These are phyloP conservation scores for Akanthomyces muscarius DNA, from an alignment of 2,329 filamentous ascomycete genomes.

Conservation along the genomic window DNA sequence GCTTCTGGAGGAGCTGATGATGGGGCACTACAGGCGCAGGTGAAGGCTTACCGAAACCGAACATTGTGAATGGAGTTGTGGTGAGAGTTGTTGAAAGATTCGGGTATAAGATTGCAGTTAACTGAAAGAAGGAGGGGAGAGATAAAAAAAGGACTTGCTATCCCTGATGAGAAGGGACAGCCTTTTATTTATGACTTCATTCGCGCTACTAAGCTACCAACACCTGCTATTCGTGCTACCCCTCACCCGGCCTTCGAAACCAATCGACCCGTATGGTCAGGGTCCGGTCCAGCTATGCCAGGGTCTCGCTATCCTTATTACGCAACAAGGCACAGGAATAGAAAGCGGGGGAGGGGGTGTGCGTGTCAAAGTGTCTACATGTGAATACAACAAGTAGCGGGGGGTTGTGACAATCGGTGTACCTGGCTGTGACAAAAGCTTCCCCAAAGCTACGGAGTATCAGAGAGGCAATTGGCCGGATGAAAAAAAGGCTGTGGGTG, in stretches of 20 bases:
- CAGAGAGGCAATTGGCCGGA: background rate
- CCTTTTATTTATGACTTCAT: constrained; percentile 6
- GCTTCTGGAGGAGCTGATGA: background rate
- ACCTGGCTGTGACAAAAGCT: background rate
- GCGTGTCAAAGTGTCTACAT: background rate
- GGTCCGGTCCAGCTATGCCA: constrained; percentile 2
- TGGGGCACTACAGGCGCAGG: background rate
- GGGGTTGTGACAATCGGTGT: background rate
- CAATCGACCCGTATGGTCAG: constrained; percentile 1
- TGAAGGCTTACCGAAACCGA: constrained; percentile 14
- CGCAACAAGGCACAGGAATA: constrained; percentile 3
- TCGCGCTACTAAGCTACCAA: background rate
- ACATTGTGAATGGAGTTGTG: constrained; percentile 10
- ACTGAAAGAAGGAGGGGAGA: background rate
- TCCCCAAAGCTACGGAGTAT: background rate
- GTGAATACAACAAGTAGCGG: no score
- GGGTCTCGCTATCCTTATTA: background rate
- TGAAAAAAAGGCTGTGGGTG: no score
- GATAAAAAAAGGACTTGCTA: background rate
- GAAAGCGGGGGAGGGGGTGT: constrained; percentile 1
- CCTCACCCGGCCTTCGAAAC: background rate
- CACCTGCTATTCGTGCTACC: background rate
- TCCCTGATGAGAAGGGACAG: background rate
- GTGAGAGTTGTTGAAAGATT: background rate
- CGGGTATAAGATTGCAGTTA: background rate